Conservation (phyloP, 768 basidiomycete genomes). For the Xerocomus brunneocitrinus region DNA sequence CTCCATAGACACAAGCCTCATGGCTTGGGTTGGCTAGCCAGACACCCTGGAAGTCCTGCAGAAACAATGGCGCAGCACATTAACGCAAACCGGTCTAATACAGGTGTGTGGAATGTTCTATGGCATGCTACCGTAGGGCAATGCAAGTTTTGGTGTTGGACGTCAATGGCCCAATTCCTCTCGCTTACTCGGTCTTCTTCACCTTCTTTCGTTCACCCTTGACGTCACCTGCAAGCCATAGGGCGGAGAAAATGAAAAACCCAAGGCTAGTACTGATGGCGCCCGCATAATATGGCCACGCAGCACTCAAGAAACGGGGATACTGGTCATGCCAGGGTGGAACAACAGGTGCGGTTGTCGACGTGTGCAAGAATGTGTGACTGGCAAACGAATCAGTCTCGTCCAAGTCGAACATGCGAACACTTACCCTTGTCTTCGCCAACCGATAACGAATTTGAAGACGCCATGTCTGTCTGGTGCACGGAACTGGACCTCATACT, state of each 20-base stretch:
- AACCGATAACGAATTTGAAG: constrained; percentile 92
- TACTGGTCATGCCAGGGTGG: constrained; percentile 94
- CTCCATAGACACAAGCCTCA: constrained; percentile 14
- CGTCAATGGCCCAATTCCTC: constrained; percentile 12
- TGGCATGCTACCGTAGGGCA: constrained; percentile 3
- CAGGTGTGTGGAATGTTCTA: constrained; percentile 22
- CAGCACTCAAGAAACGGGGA: constrained; percentile 90
- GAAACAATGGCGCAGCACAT: constrained; percentile 2
- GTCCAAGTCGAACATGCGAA: not conserved
- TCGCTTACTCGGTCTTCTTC: constrained; percentile 31
- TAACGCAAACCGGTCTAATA: constrained; percentile 7
- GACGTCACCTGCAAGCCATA: constrained; percentile 87
- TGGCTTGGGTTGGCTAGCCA: not conserved
- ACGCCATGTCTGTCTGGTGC: constrained; percentile 96
- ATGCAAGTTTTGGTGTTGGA: constrained; percentile 4
- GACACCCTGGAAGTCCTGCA: not conserved
- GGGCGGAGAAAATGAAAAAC: constrained; percentile 79
- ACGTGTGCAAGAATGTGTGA: constrained; percentile 67
- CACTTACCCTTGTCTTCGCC: constrained; percentile 82
- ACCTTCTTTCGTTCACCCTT: constrained; percentile 51
- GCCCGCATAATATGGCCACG: constrained; percentile 93
- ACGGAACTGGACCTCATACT: constrained; percentile 80
- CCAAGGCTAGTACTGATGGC: constrained; percentile 84
- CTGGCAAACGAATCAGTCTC: constrained; percentile 34
- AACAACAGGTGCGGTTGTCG: constrained; percentile 79